These are phyloP conservation scores for Emmonsia crescens DNA, from an alignment of 2,329 filamentous ascomycete genomes.

Conservation along the genomic window DNA sequence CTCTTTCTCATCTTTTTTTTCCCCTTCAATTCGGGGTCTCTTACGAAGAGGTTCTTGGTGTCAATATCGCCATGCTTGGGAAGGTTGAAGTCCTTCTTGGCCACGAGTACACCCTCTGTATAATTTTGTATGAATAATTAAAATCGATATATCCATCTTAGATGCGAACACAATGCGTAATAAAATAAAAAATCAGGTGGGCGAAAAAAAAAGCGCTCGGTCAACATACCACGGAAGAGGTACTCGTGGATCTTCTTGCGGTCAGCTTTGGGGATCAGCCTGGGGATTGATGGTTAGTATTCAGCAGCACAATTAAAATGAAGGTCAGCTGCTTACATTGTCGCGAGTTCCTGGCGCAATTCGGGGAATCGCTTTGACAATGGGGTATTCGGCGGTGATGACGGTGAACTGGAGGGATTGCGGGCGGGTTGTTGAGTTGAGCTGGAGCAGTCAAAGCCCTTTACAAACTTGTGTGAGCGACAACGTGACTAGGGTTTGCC, in stretches of 20 bases:
- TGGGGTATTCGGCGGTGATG: constrained; percentile 28
- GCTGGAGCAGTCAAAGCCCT: constrained; percentile 12
- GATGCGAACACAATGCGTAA: background rate
- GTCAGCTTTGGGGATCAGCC: constrained; percentile 99
- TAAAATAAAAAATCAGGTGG: background rate
- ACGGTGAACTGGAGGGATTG: constrained; percentile 17
- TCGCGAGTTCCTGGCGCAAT: constrained; percentile 44
- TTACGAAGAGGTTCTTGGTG: constrained; percentile 94
- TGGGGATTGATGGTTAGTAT: constrained; percentile 26
- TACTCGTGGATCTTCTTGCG: constrained; percentile 99
- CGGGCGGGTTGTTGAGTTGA: constrained; percentile 24
- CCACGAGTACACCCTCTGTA: constrained; percentile 74
- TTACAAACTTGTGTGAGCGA: constrained; percentile 6
- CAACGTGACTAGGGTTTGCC: constrained; percentile 4
- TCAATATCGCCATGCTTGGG: constrained; percentile 97
- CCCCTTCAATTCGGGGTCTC: constrained; percentile 14
- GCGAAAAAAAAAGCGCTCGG: background rate
- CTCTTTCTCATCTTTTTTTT: background rate
- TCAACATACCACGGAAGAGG: constrained; percentile 74
- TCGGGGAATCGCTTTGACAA: constrained; percentile 45
- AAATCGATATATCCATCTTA: background rate
- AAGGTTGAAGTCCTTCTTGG: constrained; percentile 98
- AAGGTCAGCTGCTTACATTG: constrained; percentile 33
- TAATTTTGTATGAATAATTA: constrained; percentile 8
- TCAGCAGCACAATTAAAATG: background rate